Evolutionary conservation across 2,329 filamentous ascomycete genomes (phyloP), one percentile per base, ranked within the genome.

Genomic region (Scopulariopsis brevicaulis): DNA sequence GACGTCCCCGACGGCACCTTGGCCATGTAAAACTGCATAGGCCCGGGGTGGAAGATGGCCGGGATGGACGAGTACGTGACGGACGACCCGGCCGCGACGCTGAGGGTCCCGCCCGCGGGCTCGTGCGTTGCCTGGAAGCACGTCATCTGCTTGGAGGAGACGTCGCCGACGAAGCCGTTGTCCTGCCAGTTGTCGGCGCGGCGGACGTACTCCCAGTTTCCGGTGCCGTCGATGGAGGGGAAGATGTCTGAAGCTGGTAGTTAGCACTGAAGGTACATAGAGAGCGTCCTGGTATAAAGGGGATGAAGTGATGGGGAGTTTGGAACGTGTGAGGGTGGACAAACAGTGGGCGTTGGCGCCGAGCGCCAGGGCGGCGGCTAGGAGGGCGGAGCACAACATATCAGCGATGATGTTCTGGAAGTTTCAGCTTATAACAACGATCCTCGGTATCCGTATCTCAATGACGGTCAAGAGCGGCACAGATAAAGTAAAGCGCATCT

Each of bases 51-150:
- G 58, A 67, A 67, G 57, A 76, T 67, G 59, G 64, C 61, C 7
- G 70, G 66, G 62, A 66, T 68, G 15, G 71, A 69, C 24, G 68
- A 67, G 64, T 75, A 75, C 35, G 67, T 71, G 43, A 76, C 62
- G 4, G 65, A 64, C n/a, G 65, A 60, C n/a, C 74, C 74, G 18
- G 73, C 72, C 20, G 68, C 66, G 28, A 74, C 65, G 43, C 65
- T 69, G 48, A 48, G 18, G 24, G 55, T 58, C 25, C 40, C 59
- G 40, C 51, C 22, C 52, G 55, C 52, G 15, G 52, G 43, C 5
- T 28, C 28, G 15, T 15, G 22, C 32, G 15, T 15, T 7, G 55
- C 48, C 60, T 66, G 62, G 58, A 64, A 67, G 63, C 67, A 69
- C 34, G 67, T 62, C 57, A 69, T 68, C 48, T 65, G 63, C 18